phyloP scores from a whole-genome alignment of 306 rosid species.

The Cyclanthera cordifolia region DNA sequence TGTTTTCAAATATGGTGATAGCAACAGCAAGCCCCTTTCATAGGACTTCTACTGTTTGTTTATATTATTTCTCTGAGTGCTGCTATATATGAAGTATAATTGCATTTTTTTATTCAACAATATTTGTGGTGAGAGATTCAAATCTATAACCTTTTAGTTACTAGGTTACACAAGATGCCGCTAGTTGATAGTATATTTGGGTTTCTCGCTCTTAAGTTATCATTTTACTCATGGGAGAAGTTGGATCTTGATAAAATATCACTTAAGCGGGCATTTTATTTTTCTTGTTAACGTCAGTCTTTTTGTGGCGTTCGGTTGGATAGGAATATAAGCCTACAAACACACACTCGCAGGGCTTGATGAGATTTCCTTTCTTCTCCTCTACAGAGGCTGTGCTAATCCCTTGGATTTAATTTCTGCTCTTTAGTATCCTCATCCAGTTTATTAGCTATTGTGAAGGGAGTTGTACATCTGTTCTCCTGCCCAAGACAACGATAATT shows the following conservation, averaged over 20 bases:
- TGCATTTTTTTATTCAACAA: too few relatives aligned
- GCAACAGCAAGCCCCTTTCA: neutral
- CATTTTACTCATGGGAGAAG: neutral
- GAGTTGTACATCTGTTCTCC: neutral
- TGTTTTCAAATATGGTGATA: too few relatives aligned
- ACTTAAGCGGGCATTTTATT: neutral
- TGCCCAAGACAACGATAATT: neutral
- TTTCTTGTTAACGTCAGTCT: neutral
- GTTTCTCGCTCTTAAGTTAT: neutral
- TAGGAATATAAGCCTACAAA: neutral
- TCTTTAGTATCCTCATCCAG: neutral
- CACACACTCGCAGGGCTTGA: neutral
- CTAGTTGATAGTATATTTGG: too few relatives aligned
- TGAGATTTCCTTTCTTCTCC: neutral
- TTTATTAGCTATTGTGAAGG: neutral
- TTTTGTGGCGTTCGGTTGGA: neutral
- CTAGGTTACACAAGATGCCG: too few relatives aligned
- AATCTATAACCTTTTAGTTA: too few relatives aligned
- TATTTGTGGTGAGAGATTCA: too few relatives aligned
- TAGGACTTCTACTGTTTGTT: neutral
- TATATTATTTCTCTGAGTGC: neutral
- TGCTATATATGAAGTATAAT: neutral
- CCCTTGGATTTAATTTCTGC: neutral
- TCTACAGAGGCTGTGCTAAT: neutral
- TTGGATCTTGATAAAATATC: neutral